phyloP scores from a whole-genome alignment of 345 rosid species.

The Clarkia xantiana region DNA sequence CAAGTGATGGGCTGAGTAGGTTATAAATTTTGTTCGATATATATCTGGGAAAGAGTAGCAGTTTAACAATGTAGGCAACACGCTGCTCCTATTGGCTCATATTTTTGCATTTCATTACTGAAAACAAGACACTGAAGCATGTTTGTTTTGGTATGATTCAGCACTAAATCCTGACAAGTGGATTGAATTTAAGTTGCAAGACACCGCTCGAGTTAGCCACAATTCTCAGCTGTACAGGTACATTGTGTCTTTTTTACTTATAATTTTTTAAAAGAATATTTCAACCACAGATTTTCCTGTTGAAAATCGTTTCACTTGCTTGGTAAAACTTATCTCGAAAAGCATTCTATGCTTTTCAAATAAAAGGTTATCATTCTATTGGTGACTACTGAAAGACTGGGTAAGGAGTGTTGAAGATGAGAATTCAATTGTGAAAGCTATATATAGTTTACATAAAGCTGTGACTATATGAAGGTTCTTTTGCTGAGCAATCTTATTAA shows the following conservation, averaged over 20 bases:
- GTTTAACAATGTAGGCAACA: neutral
- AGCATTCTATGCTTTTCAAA: neutral
- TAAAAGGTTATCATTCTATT: neutral
- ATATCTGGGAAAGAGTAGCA: neutral
- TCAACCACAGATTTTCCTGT: neutral
- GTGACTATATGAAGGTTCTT: too few relatives aligned
- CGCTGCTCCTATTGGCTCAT: neutral
- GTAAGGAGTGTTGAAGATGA: too few relatives aligned
- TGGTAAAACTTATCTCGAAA: neutral
- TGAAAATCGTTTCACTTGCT: neutral
- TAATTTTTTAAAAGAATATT: neutral
- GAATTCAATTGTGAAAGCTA: too few relatives aligned
- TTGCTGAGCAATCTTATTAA: too few relatives aligned
- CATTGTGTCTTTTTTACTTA: neutral
- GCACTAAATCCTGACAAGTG: slow-evolving; percentile 86
- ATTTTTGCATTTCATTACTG: neutral
- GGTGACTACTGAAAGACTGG: too few relatives aligned
- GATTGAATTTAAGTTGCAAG: slow-evolving; percentile 88
- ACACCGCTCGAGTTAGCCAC: slow-evolving; percentile 88
- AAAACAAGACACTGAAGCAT: neutral
- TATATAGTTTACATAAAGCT: too few relatives aligned
- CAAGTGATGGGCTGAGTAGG: too few relatives aligned
- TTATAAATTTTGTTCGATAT: too few relatives aligned
- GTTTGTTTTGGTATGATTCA: slow-evolving; percentile 15
- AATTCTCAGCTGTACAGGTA: slow-evolving; percentile 80